Conservation (phyloP, 345 rosid genomes). For the Theobroma cacao region DNA sequence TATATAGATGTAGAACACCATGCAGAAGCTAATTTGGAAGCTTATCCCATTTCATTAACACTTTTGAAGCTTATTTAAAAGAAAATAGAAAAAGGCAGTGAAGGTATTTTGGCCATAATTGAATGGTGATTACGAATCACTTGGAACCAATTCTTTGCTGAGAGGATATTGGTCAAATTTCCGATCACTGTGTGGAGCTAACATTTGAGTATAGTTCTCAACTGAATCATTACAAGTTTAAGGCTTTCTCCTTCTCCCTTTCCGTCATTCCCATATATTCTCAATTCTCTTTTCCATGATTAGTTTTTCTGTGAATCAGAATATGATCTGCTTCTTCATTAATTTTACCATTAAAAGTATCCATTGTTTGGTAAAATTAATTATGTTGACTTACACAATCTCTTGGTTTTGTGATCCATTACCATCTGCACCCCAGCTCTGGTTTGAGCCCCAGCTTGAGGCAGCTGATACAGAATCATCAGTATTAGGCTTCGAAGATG, state of each 20-base stretch:
- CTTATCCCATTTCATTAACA: background rate
- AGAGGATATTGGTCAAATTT: background rate
- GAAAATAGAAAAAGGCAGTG: background rate
- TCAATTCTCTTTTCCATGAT: background rate
- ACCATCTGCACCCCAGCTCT: constrained; percentile 43
- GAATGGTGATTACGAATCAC: background rate
- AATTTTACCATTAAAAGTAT: background rate
- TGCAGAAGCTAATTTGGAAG: background rate
- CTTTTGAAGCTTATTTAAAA: too few species aligned
- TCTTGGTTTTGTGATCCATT: constrained; percentile 50
- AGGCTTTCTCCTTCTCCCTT: background rate
- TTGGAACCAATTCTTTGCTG: background rate
- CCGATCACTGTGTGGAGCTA: background rate
- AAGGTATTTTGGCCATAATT: background rate
- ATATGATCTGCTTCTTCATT: too few species aligned
- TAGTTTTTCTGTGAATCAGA: too few species aligned
- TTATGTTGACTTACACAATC: constrained; percentile 40
- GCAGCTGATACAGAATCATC: constrained; percentile 56
- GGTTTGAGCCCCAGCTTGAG: constrained; percentile 52
- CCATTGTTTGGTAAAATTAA: background rate
- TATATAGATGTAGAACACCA: background rate
- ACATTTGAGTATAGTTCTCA: too few species aligned
- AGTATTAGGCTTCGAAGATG: constrained; percentile 51
- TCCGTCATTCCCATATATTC: background rate
- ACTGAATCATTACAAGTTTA: too few species aligned